Evolutionary conservation across 2,329 filamentous ascomycete species (phyloP).

Genomic region (Botrytis paeoniae): DNA sequence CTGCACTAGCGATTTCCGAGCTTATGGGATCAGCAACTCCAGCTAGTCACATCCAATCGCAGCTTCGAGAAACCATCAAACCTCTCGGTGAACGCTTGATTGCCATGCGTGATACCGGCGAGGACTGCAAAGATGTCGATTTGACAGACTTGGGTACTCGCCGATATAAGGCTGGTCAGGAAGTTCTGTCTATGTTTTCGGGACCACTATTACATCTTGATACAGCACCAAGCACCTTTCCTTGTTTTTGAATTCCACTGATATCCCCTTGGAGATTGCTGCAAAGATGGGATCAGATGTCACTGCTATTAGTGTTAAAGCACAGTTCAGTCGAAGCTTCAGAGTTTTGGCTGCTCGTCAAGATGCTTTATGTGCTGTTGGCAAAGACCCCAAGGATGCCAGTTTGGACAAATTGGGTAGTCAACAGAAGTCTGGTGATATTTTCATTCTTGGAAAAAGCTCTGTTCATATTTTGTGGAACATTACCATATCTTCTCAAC

Average conservation of each 20-base stretch:
- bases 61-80: constrained; percentile 13
- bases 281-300: constrained; percentile 45
- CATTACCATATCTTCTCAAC: background rate
- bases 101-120: constrained; percentile 6
- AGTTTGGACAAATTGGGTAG: background rate
- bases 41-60: background rate
- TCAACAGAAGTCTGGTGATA: background rate
- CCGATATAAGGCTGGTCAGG: constrained; percentile 17
- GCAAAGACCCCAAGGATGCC: constrained; percentile 42
- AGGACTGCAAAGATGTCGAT: constrained; percentile 16
- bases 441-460: background rate
- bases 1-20: background rate
- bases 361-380: constrained; percentile 43
- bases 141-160: constrained; percentile 7
- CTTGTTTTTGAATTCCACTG: background rate
- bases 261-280: background rate
- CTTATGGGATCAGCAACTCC: constrained; percentile 12
- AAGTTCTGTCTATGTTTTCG: constrained; percentile 13
- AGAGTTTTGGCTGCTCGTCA: constrained; percentile 52
- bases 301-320: constrained; percentile 55
- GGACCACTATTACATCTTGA: background rate
- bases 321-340: constrained; percentile 54
- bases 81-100: constrained; percentile 12
- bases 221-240: background rate
- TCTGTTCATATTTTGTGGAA: background rate